phyloP scores from a whole-genome alignment of 352 stramenopile species.

The Salisapilia sapeloensis region DNA sequence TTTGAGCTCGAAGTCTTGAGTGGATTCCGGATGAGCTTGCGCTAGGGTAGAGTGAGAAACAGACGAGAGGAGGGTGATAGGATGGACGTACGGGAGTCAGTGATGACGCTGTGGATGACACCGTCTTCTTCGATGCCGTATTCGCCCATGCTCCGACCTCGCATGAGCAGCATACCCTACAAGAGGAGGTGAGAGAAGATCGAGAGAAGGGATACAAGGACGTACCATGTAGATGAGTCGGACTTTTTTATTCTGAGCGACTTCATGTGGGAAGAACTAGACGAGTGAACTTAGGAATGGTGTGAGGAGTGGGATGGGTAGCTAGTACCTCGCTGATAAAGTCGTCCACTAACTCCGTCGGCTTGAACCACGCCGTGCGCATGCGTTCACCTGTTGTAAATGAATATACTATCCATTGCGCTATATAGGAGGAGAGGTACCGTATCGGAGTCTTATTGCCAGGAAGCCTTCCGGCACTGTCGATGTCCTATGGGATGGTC shows the following conservation, averaged over 20 bases:
- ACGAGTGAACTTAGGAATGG: neutral
- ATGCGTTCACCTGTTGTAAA: slow-evolving; percentile 19
- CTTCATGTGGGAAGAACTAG: slow-evolving; percentile 45
- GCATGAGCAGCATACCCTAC: slow-evolving; percentile 52
- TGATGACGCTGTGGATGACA: slow-evolving; percentile 64
- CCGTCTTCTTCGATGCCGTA: slow-evolving; percentile 61
- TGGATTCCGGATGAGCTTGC: slow-evolving; percentile 18
- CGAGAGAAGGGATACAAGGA: neutral
- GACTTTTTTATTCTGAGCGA: slow-evolving; percentile 36
- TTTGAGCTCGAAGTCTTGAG: slow-evolving; percentile 26
- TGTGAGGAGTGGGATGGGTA: neutral
- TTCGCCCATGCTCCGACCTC: slow-evolving; percentile 43
- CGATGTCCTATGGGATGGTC: too few species aligned
- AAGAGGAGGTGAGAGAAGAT: neutral
- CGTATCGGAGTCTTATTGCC: slow-evolving; percentile 36
- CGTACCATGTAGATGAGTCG: slow-evolving; percentile 61
- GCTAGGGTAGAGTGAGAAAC: slow-evolving; percentile 11
- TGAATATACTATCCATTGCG: neutral
- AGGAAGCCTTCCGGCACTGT: slow-evolving; percentile 31
- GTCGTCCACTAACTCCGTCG: slow-evolving; percentile 39
- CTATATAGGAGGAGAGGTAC: slow-evolving; percentile 1
- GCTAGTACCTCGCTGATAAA: slow-evolving; percentile 29
- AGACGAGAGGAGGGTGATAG: neutral
- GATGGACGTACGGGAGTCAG: slow-evolving; percentile 30
- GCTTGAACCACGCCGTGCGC: slow-evolving; percentile 35